A percentile compares a stretch with the other conserved stretches of the same genome.
Conservation (phyloP, 2,329 filamentous ascomycete genomes). For the Aspergillus fumigatiaffinis region DNA sequence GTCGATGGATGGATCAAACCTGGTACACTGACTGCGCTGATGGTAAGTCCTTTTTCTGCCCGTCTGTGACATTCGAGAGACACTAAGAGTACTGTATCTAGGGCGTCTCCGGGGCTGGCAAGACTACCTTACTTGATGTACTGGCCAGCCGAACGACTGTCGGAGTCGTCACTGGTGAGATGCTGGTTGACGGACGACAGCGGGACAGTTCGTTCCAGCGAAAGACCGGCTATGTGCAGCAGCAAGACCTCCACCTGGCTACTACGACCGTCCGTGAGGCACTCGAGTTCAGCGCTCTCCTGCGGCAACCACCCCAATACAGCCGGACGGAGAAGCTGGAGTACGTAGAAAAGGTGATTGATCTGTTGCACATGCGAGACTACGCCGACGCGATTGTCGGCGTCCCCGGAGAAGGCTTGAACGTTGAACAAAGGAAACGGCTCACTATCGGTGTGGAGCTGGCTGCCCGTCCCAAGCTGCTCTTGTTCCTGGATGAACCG, state of each 20-base stretch:
- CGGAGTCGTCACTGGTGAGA: constrained; percentile 79
- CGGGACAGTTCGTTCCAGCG: constrained; percentile 50
- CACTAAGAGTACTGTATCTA: constrained; percentile 12
- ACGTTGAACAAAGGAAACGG: constrained; percentile 62
- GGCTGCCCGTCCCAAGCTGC: constrained; percentile 79
- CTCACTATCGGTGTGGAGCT: constrained; percentile 89
- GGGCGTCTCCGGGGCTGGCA: constrained; percentile 79
- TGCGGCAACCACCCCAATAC: constrained; percentile 71
- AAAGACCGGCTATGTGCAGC: constrained; percentile 37
- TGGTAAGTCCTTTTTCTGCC: constrained; percentile 47
- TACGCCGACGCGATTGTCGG: constrained; percentile 86
- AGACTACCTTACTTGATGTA: constrained; percentile 80
- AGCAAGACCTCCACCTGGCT: constrained; percentile 78
- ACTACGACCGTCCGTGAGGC: constrained; percentile 82
- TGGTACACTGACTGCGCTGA: constrained; percentile 77
- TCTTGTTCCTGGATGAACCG: constrained; percentile 87
- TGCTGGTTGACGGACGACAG: constrained; percentile 68
- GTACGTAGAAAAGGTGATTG: constrained; percentile 84
- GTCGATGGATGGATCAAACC: constrained; percentile 90
- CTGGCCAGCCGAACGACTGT: constrained; percentile 77
- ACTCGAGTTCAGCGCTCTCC: constrained; percentile 73
- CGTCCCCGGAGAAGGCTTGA: constrained; percentile 71
- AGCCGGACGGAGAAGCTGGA: constrained; percentile 69
- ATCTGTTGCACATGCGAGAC: constrained; percentile 78
- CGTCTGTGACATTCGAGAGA: constrained; percentile 5